A percentile compares a stretch with the other conserved stretches of the same genome.
phyloP scores from a whole-genome alignment of 2,329 filamentous ascomycete species.

The Penicillium nordicum region DNA sequence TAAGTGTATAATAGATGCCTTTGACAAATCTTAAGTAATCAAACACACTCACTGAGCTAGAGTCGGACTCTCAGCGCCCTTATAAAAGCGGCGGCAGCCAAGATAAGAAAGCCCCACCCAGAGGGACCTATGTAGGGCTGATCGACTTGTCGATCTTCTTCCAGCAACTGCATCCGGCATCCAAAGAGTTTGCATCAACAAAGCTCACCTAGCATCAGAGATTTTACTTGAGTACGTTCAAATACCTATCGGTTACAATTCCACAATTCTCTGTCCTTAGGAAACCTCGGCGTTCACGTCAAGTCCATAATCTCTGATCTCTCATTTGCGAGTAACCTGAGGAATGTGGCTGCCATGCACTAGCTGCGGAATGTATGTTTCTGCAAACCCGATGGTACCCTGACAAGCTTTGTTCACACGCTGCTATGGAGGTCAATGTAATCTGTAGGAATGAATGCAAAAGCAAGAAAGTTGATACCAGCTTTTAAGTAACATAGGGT shows the following conservation, averaged over 20 bases:
- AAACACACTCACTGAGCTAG: too few species aligned
- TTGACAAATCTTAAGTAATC: too few species aligned
- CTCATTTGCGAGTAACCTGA: neutral
- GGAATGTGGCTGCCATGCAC: neutral
- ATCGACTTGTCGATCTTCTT: neutral
- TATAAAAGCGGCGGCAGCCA: too few species aligned
- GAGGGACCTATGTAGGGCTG: neutral
- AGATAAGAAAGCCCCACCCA: too few species aligned
- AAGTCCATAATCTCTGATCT: neutral
- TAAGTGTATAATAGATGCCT: too few species aligned
- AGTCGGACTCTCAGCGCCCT: too few species aligned
- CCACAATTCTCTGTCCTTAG: neutral
- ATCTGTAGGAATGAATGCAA: neutral
- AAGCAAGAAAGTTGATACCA: too few species aligned
- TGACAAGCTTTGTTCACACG: neutral
- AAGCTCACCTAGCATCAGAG: neutral
- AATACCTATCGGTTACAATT: neutral
- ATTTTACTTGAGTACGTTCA: neutral
- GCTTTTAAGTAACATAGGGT: neutral
- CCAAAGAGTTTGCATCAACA: neutral
- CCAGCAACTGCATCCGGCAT: conserved; percentile 9
- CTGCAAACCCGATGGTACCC: neutral
- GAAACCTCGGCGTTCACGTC: conserved; percentile 8
- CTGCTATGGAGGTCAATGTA: neutral
- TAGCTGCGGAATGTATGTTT: neutral